These are phyloP conservation scores for Prunus padus DNA, from an alignment of 306 rosid species.

Conservation along the genomic window DNA sequence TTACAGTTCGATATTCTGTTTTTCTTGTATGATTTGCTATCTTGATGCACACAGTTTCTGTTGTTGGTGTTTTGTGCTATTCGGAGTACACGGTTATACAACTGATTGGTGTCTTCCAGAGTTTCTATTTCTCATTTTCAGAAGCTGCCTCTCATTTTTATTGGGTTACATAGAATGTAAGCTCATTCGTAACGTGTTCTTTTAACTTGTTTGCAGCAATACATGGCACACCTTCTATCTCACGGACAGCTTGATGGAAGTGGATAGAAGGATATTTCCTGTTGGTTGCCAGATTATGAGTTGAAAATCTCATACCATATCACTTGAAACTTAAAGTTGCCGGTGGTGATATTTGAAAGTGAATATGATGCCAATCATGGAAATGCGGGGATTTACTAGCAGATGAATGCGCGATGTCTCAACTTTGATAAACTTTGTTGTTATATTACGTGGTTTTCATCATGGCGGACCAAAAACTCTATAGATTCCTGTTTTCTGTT, in stretches of 20 bases:
- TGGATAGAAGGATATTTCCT: conserved; percentile 25
- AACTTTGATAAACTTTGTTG: neutral
- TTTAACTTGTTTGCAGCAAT: conserved; percentile 56
- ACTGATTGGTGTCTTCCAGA: too few relatives aligned
- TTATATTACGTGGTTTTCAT: conserved; percentile 30
- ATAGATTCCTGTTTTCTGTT: neutral
- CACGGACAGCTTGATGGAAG: conserved; percentile 89
- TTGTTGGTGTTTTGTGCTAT: neutral
- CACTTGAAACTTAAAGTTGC: neutral
- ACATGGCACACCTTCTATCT: conserved; percentile 91
- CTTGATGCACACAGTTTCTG: neutral
- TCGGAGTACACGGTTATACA: too few relatives aligned
- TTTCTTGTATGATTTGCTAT: neutral
- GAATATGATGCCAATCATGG: neutral
- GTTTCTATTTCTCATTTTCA: neutral
- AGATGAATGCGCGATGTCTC: neutral
- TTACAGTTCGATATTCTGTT: neutral
- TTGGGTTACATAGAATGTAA: neutral
- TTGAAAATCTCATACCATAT: neutral
- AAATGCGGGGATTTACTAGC: neutral
- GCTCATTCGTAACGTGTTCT: neutral
- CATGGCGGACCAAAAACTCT: neutral
- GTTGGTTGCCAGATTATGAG: neutral
- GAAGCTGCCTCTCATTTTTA: neutral
- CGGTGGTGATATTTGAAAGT: neutral